phyloP scores from a whole-genome alignment of 2,329 filamentous ascomycete genomes.

The Dothidotthia symphoricarpi region DNA sequence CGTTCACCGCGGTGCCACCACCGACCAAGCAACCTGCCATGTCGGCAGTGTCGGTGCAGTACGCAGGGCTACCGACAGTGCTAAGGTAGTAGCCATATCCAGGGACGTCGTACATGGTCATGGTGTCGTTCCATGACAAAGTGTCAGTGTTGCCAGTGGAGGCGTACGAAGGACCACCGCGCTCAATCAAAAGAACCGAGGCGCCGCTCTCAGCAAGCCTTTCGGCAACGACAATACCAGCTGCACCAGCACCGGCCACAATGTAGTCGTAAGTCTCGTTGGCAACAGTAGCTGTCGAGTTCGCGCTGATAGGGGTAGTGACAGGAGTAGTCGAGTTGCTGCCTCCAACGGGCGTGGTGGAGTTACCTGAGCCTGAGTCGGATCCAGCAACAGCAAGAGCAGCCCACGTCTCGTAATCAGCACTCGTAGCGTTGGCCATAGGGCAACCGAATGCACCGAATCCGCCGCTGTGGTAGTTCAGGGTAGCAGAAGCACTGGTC shows the following conservation, averaged over 20 bases:
- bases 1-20: constrained; percentile 64
- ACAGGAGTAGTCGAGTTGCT: constrained; percentile 22
- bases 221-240: constrained; percentile 58
- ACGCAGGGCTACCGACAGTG: constrained; percentile 27
- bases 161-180: constrained; percentile 39
- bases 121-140: constrained; percentile 36
- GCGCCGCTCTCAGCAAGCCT: constrained; percentile 63
- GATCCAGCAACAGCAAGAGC: constrained; percentile 25
- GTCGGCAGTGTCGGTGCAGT: constrained; percentile 65
- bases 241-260: constrained; percentile 60
- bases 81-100: constrained; percentile 38
- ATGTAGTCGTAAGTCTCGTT: constrained; percentile 59
- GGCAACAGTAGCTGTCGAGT: constrained; percentile 36
- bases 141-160: constrained; percentile 30
- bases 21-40: constrained; percentile 70
- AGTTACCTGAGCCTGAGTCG: constrained; percentile 20
- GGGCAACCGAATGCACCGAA: constrained; percentile 36
- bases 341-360: constrained; percentile 23
- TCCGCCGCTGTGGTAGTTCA: constrained; percentile 35
- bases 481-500: constrained; percentile 17
- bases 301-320: constrained; percentile 24
- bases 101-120: constrained; percentile 42
- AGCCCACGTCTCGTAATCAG: constrained; percentile 37
- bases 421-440: constrained; percentile 29
- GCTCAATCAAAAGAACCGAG: constrained; percentile 58